Evolutionary conservation across 192 early-diverging fungal genomes (phyloP).

Genomic region (Entomortierella chlamydospora): DNA sequence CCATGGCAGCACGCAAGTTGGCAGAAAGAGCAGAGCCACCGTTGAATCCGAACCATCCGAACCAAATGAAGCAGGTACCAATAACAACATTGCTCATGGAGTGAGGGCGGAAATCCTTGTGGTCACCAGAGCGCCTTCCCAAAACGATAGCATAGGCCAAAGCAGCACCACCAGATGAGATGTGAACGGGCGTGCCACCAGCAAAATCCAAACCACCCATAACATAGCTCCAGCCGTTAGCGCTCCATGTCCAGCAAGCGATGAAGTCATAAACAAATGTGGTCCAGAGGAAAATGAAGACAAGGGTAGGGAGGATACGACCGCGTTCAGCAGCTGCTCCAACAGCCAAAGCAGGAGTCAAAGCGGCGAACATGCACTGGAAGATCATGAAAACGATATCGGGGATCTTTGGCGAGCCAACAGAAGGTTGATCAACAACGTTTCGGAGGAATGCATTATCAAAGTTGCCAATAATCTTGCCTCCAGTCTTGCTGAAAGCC

Average conservation of each 20-base stretch:
- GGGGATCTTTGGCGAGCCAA: slow-evolving; percentile 73
- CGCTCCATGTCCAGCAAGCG: slow-evolving; percentile 94
- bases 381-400: slow-evolving; percentile 82
- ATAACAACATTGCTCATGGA: slow-evolving; percentile 94
- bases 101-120: slow-evolving; percentile 84
- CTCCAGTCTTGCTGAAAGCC: slow-evolving; percentile 81
- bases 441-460: slow-evolving; percentile 76
- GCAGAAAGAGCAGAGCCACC: slow-evolving; percentile 86
- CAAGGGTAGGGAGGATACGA: slow-evolving; percentile 83
- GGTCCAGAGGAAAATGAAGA: slow-evolving; percentile 95
- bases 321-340: slow-evolving; percentile 93
- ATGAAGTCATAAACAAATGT: slow-evolving; percentile 95
- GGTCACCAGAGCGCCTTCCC: slow-evolving; percentile 84
- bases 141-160: slow-evolving; percentile 89
- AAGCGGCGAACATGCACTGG: slow-evolving; percentile 94
- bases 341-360: slow-evolving; percentile 93
- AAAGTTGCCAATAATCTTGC: slow-evolving; percentile 85
- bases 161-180: slow-evolving; percentile 89
- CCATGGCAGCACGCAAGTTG: slow-evolving; percentile 89
- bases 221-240: slow-evolving; percentile 86
- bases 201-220: slow-evolving; percentile 94
- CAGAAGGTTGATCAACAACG: slow-evolving; percentile 62
- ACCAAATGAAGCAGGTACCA: slow-evolving; percentile 91
- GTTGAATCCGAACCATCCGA: slow-evolving; percentile 98
- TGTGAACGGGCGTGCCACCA: slow-evolving; percentile 96